Evolutionary conservation across 1,284 basidiomycete genomes (phyloP), one percentile per base, ranked within the genome.

Genomic region (Acaromyces ingoldii): DNA sequence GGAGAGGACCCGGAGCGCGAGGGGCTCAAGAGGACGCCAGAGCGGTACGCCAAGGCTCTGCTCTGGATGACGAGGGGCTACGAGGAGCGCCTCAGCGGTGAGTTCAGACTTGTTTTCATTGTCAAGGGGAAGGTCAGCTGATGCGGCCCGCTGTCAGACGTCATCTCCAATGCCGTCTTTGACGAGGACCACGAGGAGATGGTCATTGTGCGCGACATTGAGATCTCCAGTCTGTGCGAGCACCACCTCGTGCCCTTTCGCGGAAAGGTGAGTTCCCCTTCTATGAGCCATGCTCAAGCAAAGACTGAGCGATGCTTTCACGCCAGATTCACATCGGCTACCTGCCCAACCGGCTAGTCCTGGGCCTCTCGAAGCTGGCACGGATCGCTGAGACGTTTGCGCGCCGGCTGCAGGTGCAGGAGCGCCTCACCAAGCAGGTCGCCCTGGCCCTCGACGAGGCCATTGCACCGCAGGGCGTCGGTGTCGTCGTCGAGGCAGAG

Each of bases 11-110:
- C 95, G 1, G 84, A 91, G 72, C 82, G 95, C 38, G 90, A 93
- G 70, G 95, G 95, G 7, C 81, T 99, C 26, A 79, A 85, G 43
- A 84, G 86, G 62, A 99, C 95, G 1, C 95, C 95, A 13, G 89
- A 93, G 68, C 82, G 95, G 38, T 99, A 97, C 77, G 93, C 92
- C 26, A 89, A 98, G 77, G 92, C 95, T 25, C 80, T 99, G 49
- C 84, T 99, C 80, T 98, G 91, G 91, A 96, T 98, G 92, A 98
- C 95, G 30, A 86, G 88, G 71, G 95, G 95, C 2, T 99, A 99
- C 78, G 95, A 97, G 75, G 92, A 97, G 76, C 83, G 89, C 61
- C 78, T 99, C 60, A 83, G 85, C 77, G 89, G 44, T 47, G 44
- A 47, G 44, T 37, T 13, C 7, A 6, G 29, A 13, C 29, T n/a